These are phyloP conservation scores for Oemleria cerasiformis DNA, from an alignment of 306 rosid species.

Conservation along the genomic window DNA sequence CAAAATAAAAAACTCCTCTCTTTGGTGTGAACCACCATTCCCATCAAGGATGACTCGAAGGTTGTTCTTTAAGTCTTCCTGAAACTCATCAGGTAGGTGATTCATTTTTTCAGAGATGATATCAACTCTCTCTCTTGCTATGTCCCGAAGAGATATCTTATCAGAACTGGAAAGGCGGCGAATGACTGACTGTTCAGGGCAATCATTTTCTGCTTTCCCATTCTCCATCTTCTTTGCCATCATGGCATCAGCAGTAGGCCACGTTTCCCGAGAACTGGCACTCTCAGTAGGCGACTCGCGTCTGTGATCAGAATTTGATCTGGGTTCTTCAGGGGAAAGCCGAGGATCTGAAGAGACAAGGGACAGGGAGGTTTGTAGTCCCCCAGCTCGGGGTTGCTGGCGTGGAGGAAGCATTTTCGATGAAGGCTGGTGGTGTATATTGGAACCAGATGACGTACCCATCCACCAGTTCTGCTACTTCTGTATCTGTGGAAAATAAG, in stretches of 20 bases:
- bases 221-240: conserved; percentile 79
- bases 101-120: conserved; percentile 78
- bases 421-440: conserved; percentile 44
- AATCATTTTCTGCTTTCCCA: conserved; percentile 65
- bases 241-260: conserved; percentile 72
- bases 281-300: conserved; percentile 93
- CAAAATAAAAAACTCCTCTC: conserved; percentile 77
- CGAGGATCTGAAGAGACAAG: conserved; percentile 75
- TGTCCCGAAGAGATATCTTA: conserved; percentile 78
- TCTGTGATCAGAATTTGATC: conserved; percentile 65
- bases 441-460: conserved; percentile 66
- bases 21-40: conserved; percentile 75
- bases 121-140: conserved; percentile 89
- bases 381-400: conserved; percentile 79
- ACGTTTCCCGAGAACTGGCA: conserved; percentile 90
- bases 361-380: conserved; percentile 74
- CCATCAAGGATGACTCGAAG: conserved; percentile 86
- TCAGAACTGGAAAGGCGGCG: conserved; percentile 80
- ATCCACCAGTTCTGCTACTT: conserved; percentile 34
- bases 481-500: conserved; percentile 17
- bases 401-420: conserved; percentile 76
- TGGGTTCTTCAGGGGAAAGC: conserved; percentile 82
- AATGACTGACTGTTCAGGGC: conserved; percentile 74
- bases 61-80: conserved; percentile 73
- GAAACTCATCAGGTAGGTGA: conserved; percentile 72